Evolutionary conservation across 2,329 filamentous ascomycete species (phyloP).

Genomic region (Truncatella angustata): DNA sequence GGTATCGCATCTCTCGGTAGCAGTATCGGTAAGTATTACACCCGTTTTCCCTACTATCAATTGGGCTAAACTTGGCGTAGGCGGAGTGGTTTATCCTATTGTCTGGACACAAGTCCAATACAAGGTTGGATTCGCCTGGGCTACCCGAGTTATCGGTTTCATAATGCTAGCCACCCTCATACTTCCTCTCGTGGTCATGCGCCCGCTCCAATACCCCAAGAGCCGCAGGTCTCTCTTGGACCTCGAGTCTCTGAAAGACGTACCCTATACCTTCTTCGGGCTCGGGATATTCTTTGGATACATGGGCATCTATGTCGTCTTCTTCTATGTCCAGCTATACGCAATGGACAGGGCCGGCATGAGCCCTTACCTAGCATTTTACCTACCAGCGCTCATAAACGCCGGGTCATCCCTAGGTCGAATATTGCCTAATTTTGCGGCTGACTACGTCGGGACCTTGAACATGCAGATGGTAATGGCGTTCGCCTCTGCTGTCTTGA

Average conservation of each 20-base stretch:
- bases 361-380: conserved; percentile 18
- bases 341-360: conserved; percentile 13
- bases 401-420: conserved; percentile 34
- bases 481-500: conserved; percentile 23
- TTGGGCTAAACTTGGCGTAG: too few species aligned
- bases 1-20: conserved; percentile 56
- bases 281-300: conserved; percentile 27
- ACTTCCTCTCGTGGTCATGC: conserved; percentile 27
- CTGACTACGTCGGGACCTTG: conserved; percentile 29
- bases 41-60: too few species aligned
- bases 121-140: conserved; percentile 49
- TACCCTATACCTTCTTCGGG: conserved; percentile 25
- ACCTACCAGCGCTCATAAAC: conserved; percentile 34
- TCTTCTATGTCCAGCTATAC: conserved; percentile 30
- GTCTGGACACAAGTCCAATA: conserved; percentile 38
- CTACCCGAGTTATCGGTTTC: conserved; percentile 41
- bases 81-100: conserved; percentile 40
- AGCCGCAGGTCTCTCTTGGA: conserved; percentile 26
- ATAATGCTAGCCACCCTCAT: conserved; percentile 28
- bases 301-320: conserved; percentile 34
- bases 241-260: conserved; percentile 24
- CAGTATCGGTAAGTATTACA: conserved; percentile 3
- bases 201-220: conserved; percentile 17
- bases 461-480: conserved; percentile 26
- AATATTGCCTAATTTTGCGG: conserved; percentile 33